Conservation (phyloP, 2,329 filamentous ascomycete species). For the Cryphonectria japonica region DNA sequence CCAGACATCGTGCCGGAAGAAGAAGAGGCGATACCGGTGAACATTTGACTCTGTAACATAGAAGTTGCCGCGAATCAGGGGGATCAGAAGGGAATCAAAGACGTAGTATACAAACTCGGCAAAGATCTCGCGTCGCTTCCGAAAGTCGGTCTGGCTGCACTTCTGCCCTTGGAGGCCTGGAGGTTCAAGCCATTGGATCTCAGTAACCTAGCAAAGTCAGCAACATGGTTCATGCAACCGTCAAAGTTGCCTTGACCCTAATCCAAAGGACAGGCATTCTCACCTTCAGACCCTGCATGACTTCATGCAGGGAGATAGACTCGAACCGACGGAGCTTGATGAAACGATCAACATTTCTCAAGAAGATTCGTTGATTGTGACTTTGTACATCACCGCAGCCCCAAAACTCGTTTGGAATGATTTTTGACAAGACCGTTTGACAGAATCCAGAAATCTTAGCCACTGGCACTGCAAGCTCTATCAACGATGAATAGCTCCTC, state of each 20-base stretch:
- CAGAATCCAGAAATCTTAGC: slow-evolving; percentile 84
- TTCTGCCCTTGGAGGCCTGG: slow-evolving; percentile 54
- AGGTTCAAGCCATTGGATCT: slow-evolving; percentile 73
- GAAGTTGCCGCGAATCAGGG: slow-evolving; percentile 84
- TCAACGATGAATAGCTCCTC: slow-evolving; percentile 55
- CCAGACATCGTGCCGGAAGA: slow-evolving; percentile 95
- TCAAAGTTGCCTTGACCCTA: slow-evolving; percentile 2
- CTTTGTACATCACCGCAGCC: slow-evolving; percentile 57
- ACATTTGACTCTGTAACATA: slow-evolving; percentile 90
- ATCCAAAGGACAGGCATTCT: slow-evolving; percentile 26
- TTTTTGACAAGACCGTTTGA: slow-evolving; percentile 70
- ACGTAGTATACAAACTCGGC: slow-evolving; percentile 88
- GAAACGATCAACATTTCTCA: slow-evolving; percentile 76
- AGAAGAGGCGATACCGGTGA: slow-evolving; percentile 83
- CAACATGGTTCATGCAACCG: not conserved
- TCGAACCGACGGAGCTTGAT: slow-evolving; percentile 80
- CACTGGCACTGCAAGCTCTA: slow-evolving; percentile 68
- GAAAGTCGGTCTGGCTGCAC: slow-evolving; percentile 70
- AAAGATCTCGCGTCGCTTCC: slow-evolving; percentile 79
- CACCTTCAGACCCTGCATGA: slow-evolving; percentile 77
- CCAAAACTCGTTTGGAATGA: slow-evolving; percentile 79
- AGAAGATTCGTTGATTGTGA: slow-evolving; percentile 65
- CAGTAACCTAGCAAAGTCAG: slow-evolving; percentile 56
- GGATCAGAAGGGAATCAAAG: slow-evolving; percentile 89
- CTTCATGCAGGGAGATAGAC: slow-evolving; percentile 75